Evolutionary conservation across 306 rosid species (phyloP).

Genomic region (Purshia tridentata): DNA sequence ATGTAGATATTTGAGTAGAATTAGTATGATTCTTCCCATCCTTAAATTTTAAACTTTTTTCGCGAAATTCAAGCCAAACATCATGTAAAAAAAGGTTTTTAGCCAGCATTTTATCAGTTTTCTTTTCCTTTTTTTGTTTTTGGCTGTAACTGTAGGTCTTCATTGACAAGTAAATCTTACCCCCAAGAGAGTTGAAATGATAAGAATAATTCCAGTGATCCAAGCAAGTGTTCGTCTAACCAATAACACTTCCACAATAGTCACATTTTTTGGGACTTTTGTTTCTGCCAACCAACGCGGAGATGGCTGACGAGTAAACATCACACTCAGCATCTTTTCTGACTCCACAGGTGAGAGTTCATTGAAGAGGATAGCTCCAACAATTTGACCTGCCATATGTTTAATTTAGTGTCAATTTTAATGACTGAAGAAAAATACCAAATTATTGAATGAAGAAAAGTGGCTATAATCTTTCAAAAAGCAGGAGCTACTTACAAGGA

Average conservation of each 20-base stretch:
- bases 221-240: conserved; percentile 84
- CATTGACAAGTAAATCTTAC: conserved; percentile 42
- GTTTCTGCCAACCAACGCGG: conserved; percentile 70
- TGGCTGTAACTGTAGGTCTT: background rate
- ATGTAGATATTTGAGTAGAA: background rate
- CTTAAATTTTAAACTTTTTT: background rate
- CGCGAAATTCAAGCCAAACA: background rate
- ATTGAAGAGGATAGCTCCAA: conserved; percentile 69
- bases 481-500: background rate
- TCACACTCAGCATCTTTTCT: conserved; percentile 51
- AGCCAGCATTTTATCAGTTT: background rate
- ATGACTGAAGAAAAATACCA: conserved; percentile 7
- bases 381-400: conserved; percentile 79
- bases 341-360: conserved; percentile 39
- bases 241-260: conserved; percentile 43
- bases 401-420: conserved; percentile 23
- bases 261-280: conserved; percentile 20
- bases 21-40: background rate
- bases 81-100: background rate
- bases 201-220: conserved; percentile 79
- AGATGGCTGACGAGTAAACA: conserved; percentile 44
- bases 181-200: conserved; percentile 83
- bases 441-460: background rate
- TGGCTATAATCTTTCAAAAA: background rate
- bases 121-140: background rate